These are phyloP conservation scores for Fusarium paranaense DNA, from an alignment of 2,329 filamentous ascomycete species.

Conservation along the genomic window DNA sequence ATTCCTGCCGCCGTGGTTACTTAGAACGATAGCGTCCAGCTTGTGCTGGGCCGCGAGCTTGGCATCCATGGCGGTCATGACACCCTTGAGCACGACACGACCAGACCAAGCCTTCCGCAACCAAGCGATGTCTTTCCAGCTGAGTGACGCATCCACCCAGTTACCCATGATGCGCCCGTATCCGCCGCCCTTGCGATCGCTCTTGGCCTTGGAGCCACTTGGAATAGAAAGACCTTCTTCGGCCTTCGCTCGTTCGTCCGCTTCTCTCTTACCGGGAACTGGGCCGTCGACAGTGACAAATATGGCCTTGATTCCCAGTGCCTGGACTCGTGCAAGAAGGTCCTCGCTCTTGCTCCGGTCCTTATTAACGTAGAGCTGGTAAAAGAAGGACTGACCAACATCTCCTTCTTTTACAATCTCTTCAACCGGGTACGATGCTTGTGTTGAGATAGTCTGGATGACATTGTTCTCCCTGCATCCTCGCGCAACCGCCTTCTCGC, in stretches of 20 bases:
- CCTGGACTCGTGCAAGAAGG: not conserved
- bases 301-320: slow-evolving; percentile 11
- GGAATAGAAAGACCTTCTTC: not conserved
- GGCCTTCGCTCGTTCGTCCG: slow-evolving; percentile 9
- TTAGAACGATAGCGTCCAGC: slow-evolving; percentile 75
- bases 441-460: slow-evolving; percentile 18
- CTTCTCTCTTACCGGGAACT: slow-evolving; percentile 25
- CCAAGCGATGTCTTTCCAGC: slow-evolving; percentile 77
- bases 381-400: slow-evolving; percentile 1
- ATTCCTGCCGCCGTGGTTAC: slow-evolving; percentile 76
- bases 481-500: slow-evolving; percentile 16
- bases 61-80: slow-evolving; percentile 76
- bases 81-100: slow-evolving; percentile 75
- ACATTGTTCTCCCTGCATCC: slow-evolving; percentile 2
- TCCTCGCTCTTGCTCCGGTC: slow-evolving; percentile 14
- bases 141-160: slow-evolving; percentile 68
- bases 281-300: slow-evolving; percentile 23
- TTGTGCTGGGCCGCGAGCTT: slow-evolving; percentile 68
- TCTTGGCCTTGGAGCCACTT: slow-evolving; percentile 44
- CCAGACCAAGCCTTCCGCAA: slow-evolving; percentile 60
- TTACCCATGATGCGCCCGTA: slow-evolving; percentile 63
- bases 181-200: slow-evolving; percentile 67
- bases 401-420: slow-evolving; percentile 7
- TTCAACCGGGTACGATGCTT: slow-evolving; percentile 14
- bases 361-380: slow-evolving; percentile 30